These are phyloP conservation scores for Spinacia oleracea DNA, from an alignment of 179 eudicot genomes.

Conservation along the genomic window DNA sequence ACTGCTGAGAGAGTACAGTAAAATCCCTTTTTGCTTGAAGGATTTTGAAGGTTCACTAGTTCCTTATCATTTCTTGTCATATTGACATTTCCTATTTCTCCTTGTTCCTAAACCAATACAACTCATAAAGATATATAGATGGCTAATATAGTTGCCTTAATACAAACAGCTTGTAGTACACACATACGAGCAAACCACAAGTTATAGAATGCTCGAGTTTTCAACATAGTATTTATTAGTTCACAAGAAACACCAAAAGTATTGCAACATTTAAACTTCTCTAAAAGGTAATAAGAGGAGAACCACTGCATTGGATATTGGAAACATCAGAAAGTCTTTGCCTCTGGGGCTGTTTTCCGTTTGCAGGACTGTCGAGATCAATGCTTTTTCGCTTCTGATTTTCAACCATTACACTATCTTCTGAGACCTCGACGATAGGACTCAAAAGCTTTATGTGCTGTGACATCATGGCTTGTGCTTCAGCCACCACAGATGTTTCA, in stretches of 20 bases:
- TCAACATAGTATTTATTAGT: background rate
- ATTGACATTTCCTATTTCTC: too few species aligned
- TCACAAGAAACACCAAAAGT: background rate
- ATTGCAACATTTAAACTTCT: background rate
- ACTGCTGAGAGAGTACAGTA: too few species aligned
- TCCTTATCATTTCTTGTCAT: too few species aligned
- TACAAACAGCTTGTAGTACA: background rate
- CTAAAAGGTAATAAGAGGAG: conserved; percentile 59
- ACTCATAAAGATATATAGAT: too few species aligned
- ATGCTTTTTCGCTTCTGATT: conserved; percentile 61
- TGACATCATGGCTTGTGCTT: conserved; percentile 69
- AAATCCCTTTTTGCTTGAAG: too few species aligned
- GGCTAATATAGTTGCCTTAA: background rate
- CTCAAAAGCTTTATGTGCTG: conserved; percentile 44
- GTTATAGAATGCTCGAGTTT: background rate
- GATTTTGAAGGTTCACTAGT: too few species aligned
- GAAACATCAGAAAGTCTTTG: conserved; percentile 67
- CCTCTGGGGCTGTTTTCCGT: conserved; percentile 51
- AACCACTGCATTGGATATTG: conserved; percentile 71
- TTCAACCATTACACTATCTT: conserved; percentile 43
- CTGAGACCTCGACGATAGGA: conserved; percentile 50
- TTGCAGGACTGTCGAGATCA: conserved; percentile 57
- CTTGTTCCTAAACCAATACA: too few species aligned
- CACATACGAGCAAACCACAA: conserved; percentile 8
- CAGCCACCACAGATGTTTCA: conserved; percentile 55